Conservation (phyloP, 2,329 filamentous ascomycete genomes). For the Eurotiales sp. region DNA sequence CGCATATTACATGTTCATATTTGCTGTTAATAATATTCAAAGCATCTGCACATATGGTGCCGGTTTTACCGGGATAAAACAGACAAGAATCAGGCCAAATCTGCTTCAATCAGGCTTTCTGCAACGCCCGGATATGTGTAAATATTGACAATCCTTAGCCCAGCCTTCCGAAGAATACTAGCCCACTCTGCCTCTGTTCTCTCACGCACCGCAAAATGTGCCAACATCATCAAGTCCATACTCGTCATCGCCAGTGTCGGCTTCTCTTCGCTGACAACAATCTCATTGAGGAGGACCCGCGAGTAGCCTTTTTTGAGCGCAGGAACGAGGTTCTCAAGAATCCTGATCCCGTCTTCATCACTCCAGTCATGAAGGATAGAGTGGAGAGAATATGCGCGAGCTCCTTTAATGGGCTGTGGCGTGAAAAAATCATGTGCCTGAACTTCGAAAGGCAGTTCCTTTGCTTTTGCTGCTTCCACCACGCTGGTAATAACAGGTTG, state of each 20-base stretch:
- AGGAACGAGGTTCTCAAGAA: constrained; percentile 3
- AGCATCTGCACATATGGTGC: too few relatives aligned
- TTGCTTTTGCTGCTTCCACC: not conserved
- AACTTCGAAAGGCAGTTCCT: constrained; percentile 13
- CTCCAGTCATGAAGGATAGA: constrained; percentile 25
- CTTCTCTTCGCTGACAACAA: constrained; percentile 14
- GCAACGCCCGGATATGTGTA: constrained; percentile 4
- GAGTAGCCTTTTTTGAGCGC: constrained; percentile 8
- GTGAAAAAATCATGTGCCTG: constrained; percentile 20
- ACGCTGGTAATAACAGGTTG: constrained; percentile 16
- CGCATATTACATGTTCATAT: too few relatives aligned
- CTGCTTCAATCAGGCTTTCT: constrained; percentile 8
- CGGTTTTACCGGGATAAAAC: too few relatives aligned
- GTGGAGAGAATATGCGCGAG: constrained; percentile 26
- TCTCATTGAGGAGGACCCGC: constrained; percentile 8
- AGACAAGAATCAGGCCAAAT: constrained; percentile 6
- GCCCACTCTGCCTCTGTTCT: constrained; percentile 10
- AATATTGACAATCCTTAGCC: not conserved
- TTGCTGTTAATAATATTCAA: too few relatives aligned
- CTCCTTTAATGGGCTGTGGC: constrained; percentile 19
- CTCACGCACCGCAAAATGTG: constrained; percentile 29
- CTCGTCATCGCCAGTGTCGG: constrained; percentile 26
- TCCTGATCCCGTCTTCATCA: constrained; percentile 22
- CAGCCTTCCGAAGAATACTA: not conserved
- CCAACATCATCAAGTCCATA: constrained; percentile 37